Base-by-base conservation (phyloP, 1,284 basidiomycete species). In the Coniophora puteana region DNA sequence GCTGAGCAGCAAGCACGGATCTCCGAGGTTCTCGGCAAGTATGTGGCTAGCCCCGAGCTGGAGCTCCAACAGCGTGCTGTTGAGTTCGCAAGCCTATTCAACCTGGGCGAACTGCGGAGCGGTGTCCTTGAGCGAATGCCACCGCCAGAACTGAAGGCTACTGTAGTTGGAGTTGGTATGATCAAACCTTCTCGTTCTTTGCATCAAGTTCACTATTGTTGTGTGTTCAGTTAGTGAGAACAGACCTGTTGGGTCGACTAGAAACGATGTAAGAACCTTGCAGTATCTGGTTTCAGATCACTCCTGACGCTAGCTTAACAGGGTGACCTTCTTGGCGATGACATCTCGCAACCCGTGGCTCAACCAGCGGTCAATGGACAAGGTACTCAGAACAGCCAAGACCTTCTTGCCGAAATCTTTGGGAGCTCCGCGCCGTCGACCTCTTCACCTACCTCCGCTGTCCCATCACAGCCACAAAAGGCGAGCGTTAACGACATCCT, bases 101-200 rank as follows among this genome's bases (percentile, higher is more conserved):
- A 70, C 25, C 59, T 87, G 13, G 80, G 79, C 16, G 86, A 92
- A 30, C 71, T 94, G 24, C 78, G 84, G 43, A 77, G 80, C n/a
- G 96, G 93, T 33, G 93, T 99, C 1, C 65, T 99, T 45, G 96
- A 99, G 69, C 80, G 93, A 42, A 99, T 99, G 96, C 96, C 96
- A 6, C 89, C 93, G 5, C 96, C 96, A 3, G 95, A 99, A 63
- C 69, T 99, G 54, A 94, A 92, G 65, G 85, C 89, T 17, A 95
- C 93, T 4, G 89, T 97, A 4, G 88, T 94, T 74, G 93, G 91
- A 38, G 78, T 87, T 44, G 88, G 89, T 89, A 43, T n/a, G 49
- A 46, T 38, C 12, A 10, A 17, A 24, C 12, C 11, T 20, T 34
- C 13, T 20, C 14, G 10, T 11, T 36, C 17, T 24, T 3, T 26